Evolutionary conservation across 2,329 filamentous ascomycete species (phyloP), one percentile per base, ranked within the genome.

Genomic region (Zasmidium citrigriseum): DNA sequence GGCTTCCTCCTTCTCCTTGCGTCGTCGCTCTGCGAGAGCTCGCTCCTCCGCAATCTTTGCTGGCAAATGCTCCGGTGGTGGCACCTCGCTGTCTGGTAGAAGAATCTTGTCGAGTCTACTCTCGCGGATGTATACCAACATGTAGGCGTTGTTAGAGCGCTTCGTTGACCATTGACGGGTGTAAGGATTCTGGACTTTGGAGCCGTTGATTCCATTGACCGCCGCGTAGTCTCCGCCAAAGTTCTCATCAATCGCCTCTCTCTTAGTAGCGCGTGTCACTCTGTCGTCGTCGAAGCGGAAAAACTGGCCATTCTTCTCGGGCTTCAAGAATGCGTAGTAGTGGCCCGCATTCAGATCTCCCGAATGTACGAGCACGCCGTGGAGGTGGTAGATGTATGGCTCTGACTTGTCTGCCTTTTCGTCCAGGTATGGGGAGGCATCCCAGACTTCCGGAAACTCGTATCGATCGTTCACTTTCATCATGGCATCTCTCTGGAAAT

Each of bases 201-300:
- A 77, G 7, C 85, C 85, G 60, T 87, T 86, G 9, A 77, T 73
- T 48, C 82, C 77, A 54, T 82, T 79, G 3, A 67, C 73, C 1
- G 67, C 62, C 18, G 52, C 55, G 52, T 92, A 96, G 70, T 96
- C 91, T 54, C 95, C 95, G 46, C 95, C 95, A 75, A 91, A 99
- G 75, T 98, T 99, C 64, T 99, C 96, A 70, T 98, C 95, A 27
- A 98, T 78, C 0, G 96, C 93, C 73, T 99, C 95, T 59, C 90
- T 87, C 72, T 89, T 86, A 0, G 93, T 97, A 1, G 93, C 93
- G 64, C 90, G 90, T n/a, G 93, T 98, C 44, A 99, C 95, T 65
- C 93, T 89, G 71, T 99, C 95, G 65, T 99, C 95, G 68, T 99
- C 96, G 68, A 96, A 99, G 69, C 90, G 95, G 81, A 96, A 98